Evolutionary conservation across 441 rosid species (phyloP), one percentile per base, ranked within the genome.

Genomic region (Daphne laureola): DNA sequence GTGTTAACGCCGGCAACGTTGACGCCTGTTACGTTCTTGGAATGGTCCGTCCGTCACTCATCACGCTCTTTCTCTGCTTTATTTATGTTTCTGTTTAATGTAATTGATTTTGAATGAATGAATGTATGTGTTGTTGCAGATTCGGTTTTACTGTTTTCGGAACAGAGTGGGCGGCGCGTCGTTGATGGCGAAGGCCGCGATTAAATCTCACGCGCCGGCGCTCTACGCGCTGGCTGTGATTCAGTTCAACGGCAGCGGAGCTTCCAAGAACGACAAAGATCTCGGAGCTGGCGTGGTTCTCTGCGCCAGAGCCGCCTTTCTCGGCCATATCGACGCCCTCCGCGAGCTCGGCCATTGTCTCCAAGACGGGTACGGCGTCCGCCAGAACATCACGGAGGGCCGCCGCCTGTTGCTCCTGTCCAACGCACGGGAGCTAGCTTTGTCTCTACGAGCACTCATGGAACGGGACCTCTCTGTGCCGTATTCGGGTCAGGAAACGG

Each of bases 191-290:
- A 88, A 73, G 69, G 96, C 98, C 0, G 98, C 95, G 4, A 79
- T 79, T 4, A 81, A 76, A 36, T 76, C 93, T 12, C 95, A 88
- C 78, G 71, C 83, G 57, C 69, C 67, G 51, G 90, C 98, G 0
- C 80, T 91, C 0, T 86, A 91, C 56, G 77, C 98, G n/a, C 83
- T 88, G n/a, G 73, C 91, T 0, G 78, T 91, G 51, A 84, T 88
- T 26, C 96, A 87, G 62, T 91, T 91, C 62, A 91, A 91, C 80
- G 98, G 98, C 41, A 91, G 98, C 47, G 93, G 96, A 2, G 84
- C 80, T 21, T 69, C 82, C 15, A 88, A 78, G 60, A 59, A 43
- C 54, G 83, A 87, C 31, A 91, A 81, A 53, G 80, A 86, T 43
- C 80, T 84, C 42, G 77, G 77, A 4, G 89, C 98, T 26, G 96